phyloP scores from a whole-genome alignment of 2,329 filamentous ascomycete genomes.

The Helicocarpus griseus region DNA sequence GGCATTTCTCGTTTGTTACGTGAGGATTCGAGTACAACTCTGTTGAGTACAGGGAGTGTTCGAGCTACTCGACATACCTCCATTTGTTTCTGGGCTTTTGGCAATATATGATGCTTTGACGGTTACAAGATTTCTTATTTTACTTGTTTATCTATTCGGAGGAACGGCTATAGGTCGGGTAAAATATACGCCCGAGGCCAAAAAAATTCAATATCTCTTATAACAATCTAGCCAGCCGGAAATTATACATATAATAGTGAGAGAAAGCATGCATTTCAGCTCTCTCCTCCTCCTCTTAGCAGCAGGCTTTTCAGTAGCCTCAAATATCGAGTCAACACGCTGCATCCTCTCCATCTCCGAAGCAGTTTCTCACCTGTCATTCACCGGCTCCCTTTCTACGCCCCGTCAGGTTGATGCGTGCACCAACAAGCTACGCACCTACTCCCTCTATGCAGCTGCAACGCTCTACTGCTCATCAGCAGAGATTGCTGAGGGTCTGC shows the following conservation, averaged over 20 bases:
- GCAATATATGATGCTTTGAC: too few relatives aligned
- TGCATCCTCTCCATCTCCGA: slow-evolving; percentile 19
- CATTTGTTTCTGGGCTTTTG: too few relatives aligned
- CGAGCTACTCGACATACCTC: too few relatives aligned
- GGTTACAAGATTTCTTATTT: too few relatives aligned
- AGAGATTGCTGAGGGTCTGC: slow-evolving; percentile 18
- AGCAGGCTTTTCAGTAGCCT: background rate
- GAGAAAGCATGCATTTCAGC: background rate
- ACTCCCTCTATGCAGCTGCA: slow-evolving; percentile 28
- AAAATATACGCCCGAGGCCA: too few relatives aligned
- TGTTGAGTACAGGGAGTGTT: too few relatives aligned
- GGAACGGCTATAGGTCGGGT: too few relatives aligned
- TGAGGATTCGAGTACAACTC: too few relatives aligned
- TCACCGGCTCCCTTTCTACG: slow-evolving; percentile 13
- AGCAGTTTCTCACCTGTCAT: slow-evolving; percentile 24
- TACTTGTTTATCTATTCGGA: too few relatives aligned
- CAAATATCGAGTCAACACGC: background rate
- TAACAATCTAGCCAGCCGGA: background rate
- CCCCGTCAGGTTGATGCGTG: slow-evolving; percentile 21
- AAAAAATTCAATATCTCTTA: too few relatives aligned
- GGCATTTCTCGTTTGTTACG: too few relatives aligned
- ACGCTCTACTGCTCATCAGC: slow-evolving; percentile 21
- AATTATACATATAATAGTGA: background rate
- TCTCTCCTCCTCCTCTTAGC: background rate
- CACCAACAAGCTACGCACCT: slow-evolving; percentile 23